These are phyloP conservation scores for Apium graveolens DNA, from an alignment of 129 eudicot genomes.

Conservation along the genomic window DNA sequence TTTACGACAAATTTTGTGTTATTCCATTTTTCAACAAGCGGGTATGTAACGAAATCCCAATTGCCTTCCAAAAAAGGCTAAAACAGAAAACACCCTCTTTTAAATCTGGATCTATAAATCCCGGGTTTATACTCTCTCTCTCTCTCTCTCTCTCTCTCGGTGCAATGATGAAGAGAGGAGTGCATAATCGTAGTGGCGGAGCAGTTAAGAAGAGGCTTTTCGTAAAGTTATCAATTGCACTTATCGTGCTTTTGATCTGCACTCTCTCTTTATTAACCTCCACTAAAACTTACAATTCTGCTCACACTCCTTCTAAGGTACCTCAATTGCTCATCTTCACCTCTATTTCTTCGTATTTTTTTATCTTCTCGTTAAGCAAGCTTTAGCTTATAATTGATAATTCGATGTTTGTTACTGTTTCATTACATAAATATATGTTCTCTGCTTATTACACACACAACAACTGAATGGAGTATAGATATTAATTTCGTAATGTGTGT, in stretches of 20 bases:
- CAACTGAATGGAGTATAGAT: no score
- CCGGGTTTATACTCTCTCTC: background rate
- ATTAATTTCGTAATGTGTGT: no score
- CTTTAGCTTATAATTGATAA: background rate
- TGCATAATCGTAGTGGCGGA: slow-evolving; percentile 36
- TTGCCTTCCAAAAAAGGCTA: background rate
- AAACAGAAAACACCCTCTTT: background rate
- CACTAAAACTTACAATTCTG: slow-evolving; percentile 20
- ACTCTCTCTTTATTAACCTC: slow-evolving; percentile 48
- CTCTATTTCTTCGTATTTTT: background rate
- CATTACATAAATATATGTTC: no score
- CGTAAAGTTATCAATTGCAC: slow-evolving; percentile 40
- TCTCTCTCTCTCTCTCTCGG: slow-evolving; percentile 11
- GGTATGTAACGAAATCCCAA: no score
- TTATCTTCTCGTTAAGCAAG: background rate
- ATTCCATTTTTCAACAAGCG: no score
- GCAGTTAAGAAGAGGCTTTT: slow-evolving; percentile 49
- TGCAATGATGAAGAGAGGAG: slow-evolving; percentile 25
- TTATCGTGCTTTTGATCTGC: slow-evolving; percentile 40
- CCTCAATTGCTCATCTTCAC: background rate
- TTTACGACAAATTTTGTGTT: no score
- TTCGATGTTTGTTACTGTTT: background rate
- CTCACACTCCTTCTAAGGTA: slow-evolving; percentile 50
- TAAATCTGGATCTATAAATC: background rate
- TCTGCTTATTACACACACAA: background rate